A percentile compares a stretch with the other conserved stretches of the same genome.
phyloP scores from a whole-genome alignment of 257 asterid genomes.

The Cruciata laevipes region DNA sequence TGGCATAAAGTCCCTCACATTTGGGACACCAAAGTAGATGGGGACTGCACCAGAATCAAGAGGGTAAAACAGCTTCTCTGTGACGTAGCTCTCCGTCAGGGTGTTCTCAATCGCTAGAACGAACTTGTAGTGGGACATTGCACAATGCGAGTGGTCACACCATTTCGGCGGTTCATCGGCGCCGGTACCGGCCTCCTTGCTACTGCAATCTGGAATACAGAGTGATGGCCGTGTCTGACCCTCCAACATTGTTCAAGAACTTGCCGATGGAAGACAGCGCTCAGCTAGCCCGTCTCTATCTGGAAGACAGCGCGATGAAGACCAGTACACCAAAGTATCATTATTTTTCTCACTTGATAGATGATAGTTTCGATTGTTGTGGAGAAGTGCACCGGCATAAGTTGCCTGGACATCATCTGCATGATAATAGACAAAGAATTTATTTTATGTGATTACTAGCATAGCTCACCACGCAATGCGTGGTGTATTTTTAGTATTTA shows the following conservation, averaged over 20 bases:
- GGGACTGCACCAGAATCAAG: slow-evolving; percentile 94
- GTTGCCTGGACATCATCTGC: slow-evolving; percentile 96
- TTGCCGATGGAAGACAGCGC: slow-evolving; percentile 80
- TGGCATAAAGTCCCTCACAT: slow-evolving; percentile 84
- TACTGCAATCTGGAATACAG: slow-evolving; percentile 67
- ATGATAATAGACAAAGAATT: slow-evolving; percentile 74
- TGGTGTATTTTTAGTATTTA: too few relatives aligned
- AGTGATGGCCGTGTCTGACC: slow-evolving; percentile 65
- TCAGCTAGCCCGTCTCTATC: slow-evolving; percentile 71
- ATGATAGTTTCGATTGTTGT: slow-evolving; percentile 72
- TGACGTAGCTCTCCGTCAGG: slow-evolving; percentile 78
- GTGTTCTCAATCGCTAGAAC: slow-evolving; percentile 96
- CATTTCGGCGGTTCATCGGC: slow-evolving; percentile 60
- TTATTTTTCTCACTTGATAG: slow-evolving; percentile 58
- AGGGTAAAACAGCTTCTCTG: slow-evolving; percentile 89
- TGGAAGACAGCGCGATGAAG: slow-evolving; percentile 91
- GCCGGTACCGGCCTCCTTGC: slow-evolving; percentile 50
- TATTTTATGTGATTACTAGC: too few relatives aligned
- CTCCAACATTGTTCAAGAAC: slow-evolving; percentile 93
- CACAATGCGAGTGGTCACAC: slow-evolving; percentile 96
- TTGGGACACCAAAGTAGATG: slow-evolving; percentile 91
- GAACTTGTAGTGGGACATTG: slow-evolving; percentile 93
- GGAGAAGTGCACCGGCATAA: slow-evolving; percentile 83
- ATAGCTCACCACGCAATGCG: too few relatives aligned
- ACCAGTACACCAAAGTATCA: slow-evolving; percentile 96